A percentile compares a stretch with the other conserved stretches of the same genome.
phyloP scores from a whole-genome alignment of 2,329 filamentous ascomycete genomes.

The Ophiosphaerella korrae region DNA sequence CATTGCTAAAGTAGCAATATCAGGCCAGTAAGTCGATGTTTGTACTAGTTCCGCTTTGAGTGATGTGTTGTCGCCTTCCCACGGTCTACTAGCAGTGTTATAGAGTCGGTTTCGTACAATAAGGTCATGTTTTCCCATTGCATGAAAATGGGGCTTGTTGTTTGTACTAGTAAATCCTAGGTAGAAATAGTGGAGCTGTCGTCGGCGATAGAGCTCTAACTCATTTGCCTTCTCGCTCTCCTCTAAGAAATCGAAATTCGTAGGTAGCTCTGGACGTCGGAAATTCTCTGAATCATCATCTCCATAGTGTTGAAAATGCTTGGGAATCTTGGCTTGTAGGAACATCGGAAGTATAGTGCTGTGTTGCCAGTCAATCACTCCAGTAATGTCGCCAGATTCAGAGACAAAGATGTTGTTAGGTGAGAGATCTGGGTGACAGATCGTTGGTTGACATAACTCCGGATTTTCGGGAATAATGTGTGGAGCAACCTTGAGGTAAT shows the following conservation, averaged over 20 bases:
- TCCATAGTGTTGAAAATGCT: slow-evolving; percentile 46
- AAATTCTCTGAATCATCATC: slow-evolving; percentile 25
- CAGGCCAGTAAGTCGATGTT: slow-evolving; percentile 19
- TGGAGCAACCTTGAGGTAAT: slow-evolving; percentile 15
- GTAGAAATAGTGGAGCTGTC: slow-evolving; percentile 30
- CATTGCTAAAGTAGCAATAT: slow-evolving; percentile 12
- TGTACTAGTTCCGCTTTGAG: slow-evolving; percentile 27
- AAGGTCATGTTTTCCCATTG: slow-evolving; percentile 13
- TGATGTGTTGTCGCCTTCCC: slow-evolving; percentile 27
- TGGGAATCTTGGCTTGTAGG: slow-evolving; percentile 41
- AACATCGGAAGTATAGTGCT: slow-evolving; percentile 40
- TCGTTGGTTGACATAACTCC: slow-evolving; percentile 9
- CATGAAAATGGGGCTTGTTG: slow-evolving; percentile 25
- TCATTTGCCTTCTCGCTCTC: slow-evolving; percentile 16
- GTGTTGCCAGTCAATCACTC: slow-evolving; percentile 21
- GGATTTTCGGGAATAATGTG: slow-evolving; percentile 13
- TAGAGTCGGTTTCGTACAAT: slow-evolving; percentile 14
- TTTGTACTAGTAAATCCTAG: slow-evolving; percentile 19
- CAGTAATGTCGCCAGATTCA: slow-evolving; percentile 14
- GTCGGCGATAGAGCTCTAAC: slow-evolving; percentile 23
- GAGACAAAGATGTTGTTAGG: slow-evolving; percentile 20
- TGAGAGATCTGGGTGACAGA: slow-evolving; percentile 17
- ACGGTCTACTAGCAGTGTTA: slow-evolving; percentile 18
- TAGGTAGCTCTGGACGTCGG: slow-evolving; percentile 17
- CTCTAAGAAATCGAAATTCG: slow-evolving; percentile 18